These are phyloP conservation scores for Penicillium egyptiacum DNA, from an alignment of 495 filamentous ascomycete genomes.

Conservation along the genomic window DNA sequence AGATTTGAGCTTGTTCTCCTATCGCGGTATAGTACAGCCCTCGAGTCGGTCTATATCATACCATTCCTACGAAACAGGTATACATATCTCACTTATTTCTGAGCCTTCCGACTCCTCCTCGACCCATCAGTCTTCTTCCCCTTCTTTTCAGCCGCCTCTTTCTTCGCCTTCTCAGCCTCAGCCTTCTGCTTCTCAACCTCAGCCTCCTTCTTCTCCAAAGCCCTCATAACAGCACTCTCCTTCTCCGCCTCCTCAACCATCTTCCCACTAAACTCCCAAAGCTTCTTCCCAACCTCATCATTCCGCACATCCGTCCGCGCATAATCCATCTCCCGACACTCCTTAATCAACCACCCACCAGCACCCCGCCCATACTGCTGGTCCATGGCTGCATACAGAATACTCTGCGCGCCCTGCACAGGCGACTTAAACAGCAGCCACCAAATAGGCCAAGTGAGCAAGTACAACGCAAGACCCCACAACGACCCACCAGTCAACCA, in stretches of 20 bases:
- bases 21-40: not conserved
- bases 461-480: conserved; percentile 76
- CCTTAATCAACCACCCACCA: conserved; percentile 75
- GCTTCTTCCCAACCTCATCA: conserved; percentile 71
- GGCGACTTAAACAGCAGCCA: conserved; percentile 88
- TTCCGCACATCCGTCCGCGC: conserved; percentile 73
- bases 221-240: conserved; percentile 66
- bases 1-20: not conserved
- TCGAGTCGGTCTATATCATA: not conserved
- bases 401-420: conserved; percentile 78
- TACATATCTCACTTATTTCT: conserved; percentile 19
- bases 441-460: conserved; percentile 73
- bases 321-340: conserved; percentile 75
- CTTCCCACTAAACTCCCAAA: conserved; percentile 87
- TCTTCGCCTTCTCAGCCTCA: conserved; percentile 44
- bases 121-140: conserved; percentile 43
- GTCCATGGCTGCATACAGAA: conserved; percentile 85
- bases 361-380: conserved; percentile 61
- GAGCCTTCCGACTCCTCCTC: conserved; percentile 43
- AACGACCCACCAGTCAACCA: conserved; percentile 84
- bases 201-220: conserved; percentile 65
- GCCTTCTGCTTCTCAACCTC: conserved; percentile 51
- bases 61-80: not conserved
- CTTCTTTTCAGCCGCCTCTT: conserved; percentile 42
- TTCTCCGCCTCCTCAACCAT: conserved; percentile 82